Percentiles rank a stretch among this genome's conserved stretches.
These are phyloP conservation scores for Kwoniella sp. DNA, from an alignment of 768 basidiomycete genomes.

Conservation along the genomic window DNA sequence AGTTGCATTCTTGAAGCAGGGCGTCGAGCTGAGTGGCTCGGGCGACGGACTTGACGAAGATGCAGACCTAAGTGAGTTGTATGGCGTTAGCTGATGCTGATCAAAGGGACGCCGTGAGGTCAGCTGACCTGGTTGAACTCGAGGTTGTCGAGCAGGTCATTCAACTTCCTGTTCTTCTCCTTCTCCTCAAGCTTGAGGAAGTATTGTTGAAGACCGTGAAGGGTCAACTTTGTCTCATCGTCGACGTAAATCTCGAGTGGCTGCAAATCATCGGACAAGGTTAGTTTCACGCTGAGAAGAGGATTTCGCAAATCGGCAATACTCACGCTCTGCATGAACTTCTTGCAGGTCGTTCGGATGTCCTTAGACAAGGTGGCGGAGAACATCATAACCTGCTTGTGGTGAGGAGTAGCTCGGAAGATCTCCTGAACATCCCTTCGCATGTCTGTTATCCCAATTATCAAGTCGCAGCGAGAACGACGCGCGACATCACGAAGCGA, in stretches of 20 bases:
- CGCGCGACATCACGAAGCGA: too few relatives aligned
- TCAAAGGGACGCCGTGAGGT: too few relatives aligned
- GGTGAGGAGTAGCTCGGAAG: slow-evolving; percentile 96
- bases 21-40: slow-evolving; percentile 96
- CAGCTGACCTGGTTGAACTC: slow-evolving; percentile 91
- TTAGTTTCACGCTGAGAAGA: too few relatives aligned
- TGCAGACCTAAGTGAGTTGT: slow-evolving; percentile 84
- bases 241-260: slow-evolving; percentile 99
- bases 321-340: slow-evolving; percentile 98
- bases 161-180: slow-evolving; percentile 94
- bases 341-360: slow-evolving; percentile 95
- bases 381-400: slow-evolving; percentile 99
- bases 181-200: slow-evolving; percentile 95
- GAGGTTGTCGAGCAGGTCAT: slow-evolving; percentile 88
- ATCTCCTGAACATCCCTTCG: slow-evolving; percentile 99
- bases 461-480: not conserved
- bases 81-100: too few relatives aligned
- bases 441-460: slow-evolving; percentile 77
- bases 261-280: too few relatives aligned
- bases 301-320: too few relatives aligned
- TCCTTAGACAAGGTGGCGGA: slow-evolving; percentile 97
- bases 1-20: slow-evolving; percentile 92
- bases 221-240: slow-evolving; percentile 96
- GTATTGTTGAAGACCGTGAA: slow-evolving; percentile 98
- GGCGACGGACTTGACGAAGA: slow-evolving; percentile 97